Evolutionary conservation across 352 stramenopile species (phyloP), one percentile per base, ranked within the genome.

Genomic region (Globisporangium abappressorium): DNA sequence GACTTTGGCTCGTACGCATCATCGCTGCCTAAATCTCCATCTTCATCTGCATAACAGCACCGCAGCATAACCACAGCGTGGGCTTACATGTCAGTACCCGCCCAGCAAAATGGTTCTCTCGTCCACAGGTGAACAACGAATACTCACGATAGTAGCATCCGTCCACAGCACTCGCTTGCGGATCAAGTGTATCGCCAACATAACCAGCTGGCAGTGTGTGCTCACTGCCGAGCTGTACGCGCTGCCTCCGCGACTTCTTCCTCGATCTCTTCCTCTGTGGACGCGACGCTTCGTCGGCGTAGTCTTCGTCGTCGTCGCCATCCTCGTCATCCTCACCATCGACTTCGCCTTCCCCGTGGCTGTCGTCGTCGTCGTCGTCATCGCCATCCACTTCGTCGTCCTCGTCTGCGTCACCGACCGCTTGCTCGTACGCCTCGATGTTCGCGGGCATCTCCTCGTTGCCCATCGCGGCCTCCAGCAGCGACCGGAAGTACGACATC

Each of bases 401-500:
- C 5, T 62, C 65, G 18, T 75, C 67, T 12, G 60, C 70, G 14
- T 70, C 33, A n/a, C n/a, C 56, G 33, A 62, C 33, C 33, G 49
- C 56, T 11, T 62, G 69, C 58, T 88, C 74, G 58, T 87, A 76
- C 62, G 78, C 78, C 41, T 90, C 81, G 18, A 85, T 76, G 57
- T 82, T 70, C 28, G 73, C 66, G 2, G 80, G 79, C 60, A 85
- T 68, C 67, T 85, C 78, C 18, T 83, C 73, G 64, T 87, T 77
- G 66, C 82, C 84, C 84, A 94, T 92, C 30, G 84, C 86, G 57
- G 86, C 84, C 72, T 94, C 82, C 55, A 94, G 77, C 70, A 94
- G 80, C 82, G 86, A 91, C 70, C 84, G 79, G 70, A 94, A 94
- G 74, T 82, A 84, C 74, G 86, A 92, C 86, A 94, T 94, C 36